Base-by-base conservation (phyloP, 2,329 filamentous ascomycete species). In the Penicillium thymicola region DNA sequence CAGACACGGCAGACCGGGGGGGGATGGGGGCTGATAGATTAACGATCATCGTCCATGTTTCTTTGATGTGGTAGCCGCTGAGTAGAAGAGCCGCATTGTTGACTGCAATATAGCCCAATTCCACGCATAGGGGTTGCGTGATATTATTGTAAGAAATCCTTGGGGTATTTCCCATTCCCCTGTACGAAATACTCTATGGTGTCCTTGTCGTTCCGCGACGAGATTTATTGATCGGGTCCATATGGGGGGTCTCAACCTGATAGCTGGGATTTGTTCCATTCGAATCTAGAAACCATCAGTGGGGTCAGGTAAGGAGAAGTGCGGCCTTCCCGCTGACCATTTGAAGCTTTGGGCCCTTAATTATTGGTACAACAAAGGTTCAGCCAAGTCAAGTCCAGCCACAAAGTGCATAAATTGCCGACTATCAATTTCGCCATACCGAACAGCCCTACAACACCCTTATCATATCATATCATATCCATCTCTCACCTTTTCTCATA, bases 401-500 rank as follows among this genome's bases (percentile, higher is more conserved):
- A 18, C 7, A 18, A 37, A 21, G 9, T 38, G n/a, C 9, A 18
- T 21, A 38, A 38, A 38, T 23, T 23, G 18, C 37, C 37, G 18
- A 23, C 18, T 13, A 40, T 21, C 10, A 38, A 21, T 21, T 38
- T 6, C 10, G 10, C 37, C 18, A 13, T 40, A 21, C 18, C 11
- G 18, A 3, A 23, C 5, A 40, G 11, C 37, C 37, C 10, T 40
- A 21, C 18, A 40, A 18, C 10, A 46, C 4, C 18, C 51, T 41
- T 47, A 53, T 53, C 51, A 34, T 32, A 32, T 5, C 28, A 30
- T 14, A 32, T 45, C 28, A 34, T 36, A 42, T 43, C 21, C 37
- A 47, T 36, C 41, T 46, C 36, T 37, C 13, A 47, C 41, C 23
- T 2, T 56, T 42, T 49, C 37, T 57, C 43, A 54, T 54, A 57